Conservation (phyloP, 345 rosid genomes). For the Syzygium aromaticum region DNA sequence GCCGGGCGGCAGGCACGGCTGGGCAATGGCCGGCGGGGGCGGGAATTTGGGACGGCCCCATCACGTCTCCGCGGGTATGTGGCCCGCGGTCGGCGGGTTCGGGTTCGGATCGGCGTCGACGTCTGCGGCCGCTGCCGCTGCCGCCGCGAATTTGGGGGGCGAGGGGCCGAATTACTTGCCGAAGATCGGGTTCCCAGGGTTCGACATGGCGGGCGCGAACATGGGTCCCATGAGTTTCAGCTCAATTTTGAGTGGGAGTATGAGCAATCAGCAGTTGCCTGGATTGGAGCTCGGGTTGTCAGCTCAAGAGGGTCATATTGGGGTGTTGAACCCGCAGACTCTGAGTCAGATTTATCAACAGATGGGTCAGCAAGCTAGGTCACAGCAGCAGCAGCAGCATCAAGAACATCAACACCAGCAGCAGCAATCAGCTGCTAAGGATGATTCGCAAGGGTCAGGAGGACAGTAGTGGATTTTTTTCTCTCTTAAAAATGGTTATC, state of each 20-base stretch:
- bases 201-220: slow-evolving; percentile 55
- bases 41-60: slow-evolving; percentile 59
- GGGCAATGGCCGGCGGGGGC: slow-evolving; percentile 45
- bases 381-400: slow-evolving; percentile 30
- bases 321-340: slow-evolving; percentile 68
- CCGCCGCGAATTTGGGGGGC: slow-evolving; percentile 31
- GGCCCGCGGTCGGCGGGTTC: slow-evolving; percentile 70
- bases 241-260: slow-evolving; percentile 46
- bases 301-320: slow-evolving; percentile 85
- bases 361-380: slow-evolving; percentile 62
- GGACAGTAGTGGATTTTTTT: slow-evolving; percentile 35
- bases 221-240: slow-evolving; percentile 76
- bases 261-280: slow-evolving; percentile 50
- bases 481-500: background rate
- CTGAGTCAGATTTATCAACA: slow-evolving; percentile 87
- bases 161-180: slow-evolving; percentile 44
- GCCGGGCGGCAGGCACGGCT: slow-evolving; percentile 43
- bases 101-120: slow-evolving; percentile 45
- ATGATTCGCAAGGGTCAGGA: slow-evolving; percentile 88
- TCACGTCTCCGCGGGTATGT: slow-evolving; percentile 50
- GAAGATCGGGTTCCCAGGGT: slow-evolving; percentile 68
- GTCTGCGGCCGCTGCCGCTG: background rate
- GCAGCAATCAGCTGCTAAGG: slow-evolving; percentile 32
- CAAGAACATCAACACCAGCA: slow-evolving; percentile 37
- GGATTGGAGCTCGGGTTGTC: slow-evolving; percentile 87